Evolutionary conservation across 768 basidiomycete genomes (phyloP).

Genomic region (Roridomyces roridus): DNA sequence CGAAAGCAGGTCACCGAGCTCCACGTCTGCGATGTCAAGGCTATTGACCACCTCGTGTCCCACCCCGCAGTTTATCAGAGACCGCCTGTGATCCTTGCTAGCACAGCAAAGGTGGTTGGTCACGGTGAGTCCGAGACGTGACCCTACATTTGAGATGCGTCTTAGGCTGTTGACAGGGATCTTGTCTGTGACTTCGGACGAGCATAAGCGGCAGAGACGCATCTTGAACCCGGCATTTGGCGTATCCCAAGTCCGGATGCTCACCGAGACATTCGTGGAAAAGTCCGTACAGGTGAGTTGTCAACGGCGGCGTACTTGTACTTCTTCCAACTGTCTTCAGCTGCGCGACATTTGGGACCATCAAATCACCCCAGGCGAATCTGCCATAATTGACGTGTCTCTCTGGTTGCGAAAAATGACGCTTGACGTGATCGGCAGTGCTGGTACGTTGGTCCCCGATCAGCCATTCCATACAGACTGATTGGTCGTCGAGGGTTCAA

Average conservation of each 20-base stretch:
- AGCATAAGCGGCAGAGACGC: slow-evolving; percentile 38
- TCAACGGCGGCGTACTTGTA: background rate
- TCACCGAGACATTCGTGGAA: slow-evolving; percentile 43
- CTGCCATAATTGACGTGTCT: slow-evolving; percentile 34
- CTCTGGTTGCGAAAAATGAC: slow-evolving; percentile 42
- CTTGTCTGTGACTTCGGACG: slow-evolving; percentile 39
- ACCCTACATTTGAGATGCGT: background rate
- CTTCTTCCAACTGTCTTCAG: slow-evolving; percentile 16
- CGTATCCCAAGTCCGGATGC: slow-evolving; percentile 43
- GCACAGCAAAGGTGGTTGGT: background rate
- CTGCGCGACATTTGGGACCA: slow-evolving; percentile 41
- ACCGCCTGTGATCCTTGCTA: background rate
- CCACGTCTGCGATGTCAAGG: slow-evolving; percentile 52
- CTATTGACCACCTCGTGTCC: slow-evolving; percentile 52
- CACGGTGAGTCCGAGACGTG: background rate
- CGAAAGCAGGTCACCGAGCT: slow-evolving; percentile 38
- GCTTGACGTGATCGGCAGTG: slow-evolving; percentile 48
- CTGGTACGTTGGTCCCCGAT: slow-evolving; percentile 32
- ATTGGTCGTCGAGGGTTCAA: slow-evolving; percentile 5
- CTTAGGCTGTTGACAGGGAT: slow-evolving; percentile 34
- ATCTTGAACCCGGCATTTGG: slow-evolving; percentile 50
- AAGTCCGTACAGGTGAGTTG: slow-evolving; percentile 39
- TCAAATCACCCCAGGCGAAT: slow-evolving; percentile 25
- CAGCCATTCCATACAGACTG: background rate
- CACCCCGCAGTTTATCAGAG: slow-evolving; percentile 50